phyloP scores from a whole-genome alignment of 2,329 filamentous ascomycete genomes.

The Coniochaeta ligniaria region DNA sequence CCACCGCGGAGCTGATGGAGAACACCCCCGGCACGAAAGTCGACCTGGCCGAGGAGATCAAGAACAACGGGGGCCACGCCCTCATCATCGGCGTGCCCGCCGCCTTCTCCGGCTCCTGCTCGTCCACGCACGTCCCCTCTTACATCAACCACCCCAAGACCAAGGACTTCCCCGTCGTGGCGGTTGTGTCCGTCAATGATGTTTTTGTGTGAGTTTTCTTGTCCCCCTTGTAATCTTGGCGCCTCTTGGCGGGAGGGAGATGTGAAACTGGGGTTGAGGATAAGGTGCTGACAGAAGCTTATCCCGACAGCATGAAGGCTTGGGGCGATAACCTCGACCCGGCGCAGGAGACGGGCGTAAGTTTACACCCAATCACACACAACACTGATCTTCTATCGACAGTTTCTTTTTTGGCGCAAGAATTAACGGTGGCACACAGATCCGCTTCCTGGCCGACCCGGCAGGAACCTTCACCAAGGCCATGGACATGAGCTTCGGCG shows the following conservation, averaged over 20 bases:
- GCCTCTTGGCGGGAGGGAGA: not conserved
- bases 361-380: slow-evolving; percentile 23
- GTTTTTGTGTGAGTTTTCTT: slow-evolving; percentile 70
- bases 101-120: slow-evolving; percentile 59
- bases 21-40: slow-evolving; percentile 88
- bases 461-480: slow-evolving; percentile 73
- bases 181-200: slow-evolving; percentile 90
- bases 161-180: slow-evolving; percentile 74
- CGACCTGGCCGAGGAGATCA: slow-evolving; percentile 72
- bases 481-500: slow-evolving; percentile 70
- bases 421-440: slow-evolving; percentile 36
- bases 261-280: not conserved
- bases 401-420: too few relatives aligned
- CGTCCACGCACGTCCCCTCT: slow-evolving; percentile 67
- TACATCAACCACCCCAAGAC: slow-evolving; percentile 77
- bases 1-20: slow-evolving; percentile 71
- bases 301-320: slow-evolving; percentile 67
- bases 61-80: slow-evolving; percentile 56
- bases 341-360: slow-evolving; percentile 64
- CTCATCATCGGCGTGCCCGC: slow-evolving; percentile 81
- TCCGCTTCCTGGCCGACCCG: slow-evolving; percentile 85
- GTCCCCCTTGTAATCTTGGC: not conserved
- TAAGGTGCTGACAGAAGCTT: not conserved
- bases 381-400: too few relatives aligned
- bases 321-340: slow-evolving; percentile 78